Conservation (phyloP, 1,284 basidiomycete genomes). For the Cutaneotrichosporon dermatis region DNA sequence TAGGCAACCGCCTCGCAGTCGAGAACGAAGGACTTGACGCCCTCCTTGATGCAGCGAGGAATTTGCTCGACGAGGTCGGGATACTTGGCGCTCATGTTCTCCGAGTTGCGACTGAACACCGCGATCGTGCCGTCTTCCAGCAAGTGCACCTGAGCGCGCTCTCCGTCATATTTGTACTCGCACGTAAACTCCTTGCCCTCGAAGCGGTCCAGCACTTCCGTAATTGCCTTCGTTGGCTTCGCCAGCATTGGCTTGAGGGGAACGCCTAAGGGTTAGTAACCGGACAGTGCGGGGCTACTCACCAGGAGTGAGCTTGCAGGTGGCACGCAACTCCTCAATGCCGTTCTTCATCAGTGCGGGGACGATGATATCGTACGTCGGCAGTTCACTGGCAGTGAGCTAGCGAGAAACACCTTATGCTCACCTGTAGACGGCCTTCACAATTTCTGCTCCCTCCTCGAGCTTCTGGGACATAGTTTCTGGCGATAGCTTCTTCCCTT, state of each 20-base stretch:
- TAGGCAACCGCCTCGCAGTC: slow-evolving; percentile 79
- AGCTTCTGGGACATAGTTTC: slow-evolving; percentile 70
- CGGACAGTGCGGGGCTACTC: slow-evolving; percentile 5
- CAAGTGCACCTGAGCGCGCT: slow-evolving; percentile 90
- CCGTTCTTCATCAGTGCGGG: slow-evolving; percentile 82
- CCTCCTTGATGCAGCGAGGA: slow-evolving; percentile 77
- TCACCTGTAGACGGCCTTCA: slow-evolving; percentile 91
- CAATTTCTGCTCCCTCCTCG: slow-evolving; percentile 70
- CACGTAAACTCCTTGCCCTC: slow-evolving; percentile 95
- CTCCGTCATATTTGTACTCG: slow-evolving; percentile 99
- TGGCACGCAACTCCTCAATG: slow-evolving; percentile 63
- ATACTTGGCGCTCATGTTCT: slow-evolving; percentile 99
- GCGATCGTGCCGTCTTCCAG: slow-evolving; percentile 72
- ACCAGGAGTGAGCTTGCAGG: slow-evolving; percentile 89
- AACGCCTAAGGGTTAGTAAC: slow-evolving; percentile 52
- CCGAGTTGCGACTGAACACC: slow-evolving; percentile 95
- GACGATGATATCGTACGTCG: slow-evolving; percentile 89
- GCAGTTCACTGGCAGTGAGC: slow-evolving; percentile 67
- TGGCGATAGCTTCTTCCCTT: slow-evolving; percentile 63
- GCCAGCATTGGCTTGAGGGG: slow-evolving; percentile 99
- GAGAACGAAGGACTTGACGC: slow-evolving; percentile 71
- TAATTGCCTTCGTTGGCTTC: slow-evolving; percentile 98
- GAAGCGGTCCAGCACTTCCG: slow-evolving; percentile 96
- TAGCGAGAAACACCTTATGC: slow-evolving; percentile 11
- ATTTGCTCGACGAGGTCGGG: slow-evolving; percentile 93